Evolutionary conservation across 176 grass and related monocot species (phyloP).

Genomic region (Alloteropsis semialata): DNA sequence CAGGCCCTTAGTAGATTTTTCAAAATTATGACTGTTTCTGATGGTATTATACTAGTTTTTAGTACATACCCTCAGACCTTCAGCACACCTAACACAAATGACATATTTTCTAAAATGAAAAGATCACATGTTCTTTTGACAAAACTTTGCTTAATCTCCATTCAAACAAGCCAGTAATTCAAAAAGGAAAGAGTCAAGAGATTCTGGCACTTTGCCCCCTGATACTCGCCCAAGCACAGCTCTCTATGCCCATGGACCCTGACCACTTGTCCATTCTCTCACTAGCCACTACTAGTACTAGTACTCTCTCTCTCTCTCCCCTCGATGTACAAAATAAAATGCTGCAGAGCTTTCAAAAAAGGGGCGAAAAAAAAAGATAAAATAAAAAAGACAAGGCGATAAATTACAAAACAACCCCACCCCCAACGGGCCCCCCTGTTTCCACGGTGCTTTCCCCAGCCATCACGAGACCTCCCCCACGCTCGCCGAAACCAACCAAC

Average conservation of each 20-base stretch:
- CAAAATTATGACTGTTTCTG: neutral
- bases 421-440: constrained; percentile 21
- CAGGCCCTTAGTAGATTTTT: neutral
- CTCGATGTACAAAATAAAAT: constrained; percentile 31
- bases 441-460: constrained; percentile 49
- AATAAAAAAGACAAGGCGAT: constrained; percentile 38
- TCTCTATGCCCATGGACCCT: constrained; percentile 15
- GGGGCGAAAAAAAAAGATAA: neutral
- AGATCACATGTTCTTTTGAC: neutral
- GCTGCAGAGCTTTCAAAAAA: constrained; percentile 44
- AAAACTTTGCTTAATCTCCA: neutral
- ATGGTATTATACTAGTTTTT: neutral
- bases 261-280: constrained; percentile 20
- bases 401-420: constrained; percentile 38
- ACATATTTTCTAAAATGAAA: neutral
- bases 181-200: neutral
- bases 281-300: neutral
- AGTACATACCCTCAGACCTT: neutral
- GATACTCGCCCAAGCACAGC: constrained; percentile 24
- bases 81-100: neutral
- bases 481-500: constrained; percentile 37
- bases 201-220: constrained; percentile 6
- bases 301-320: neutral
- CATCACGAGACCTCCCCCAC: constrained; percentile 37
- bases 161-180: neutral